These are phyloP conservation scores for Glomus cerebriforme DNA, from an alignment of 192 early-diverging fungal genomes.

Conservation along the genomic window DNA sequence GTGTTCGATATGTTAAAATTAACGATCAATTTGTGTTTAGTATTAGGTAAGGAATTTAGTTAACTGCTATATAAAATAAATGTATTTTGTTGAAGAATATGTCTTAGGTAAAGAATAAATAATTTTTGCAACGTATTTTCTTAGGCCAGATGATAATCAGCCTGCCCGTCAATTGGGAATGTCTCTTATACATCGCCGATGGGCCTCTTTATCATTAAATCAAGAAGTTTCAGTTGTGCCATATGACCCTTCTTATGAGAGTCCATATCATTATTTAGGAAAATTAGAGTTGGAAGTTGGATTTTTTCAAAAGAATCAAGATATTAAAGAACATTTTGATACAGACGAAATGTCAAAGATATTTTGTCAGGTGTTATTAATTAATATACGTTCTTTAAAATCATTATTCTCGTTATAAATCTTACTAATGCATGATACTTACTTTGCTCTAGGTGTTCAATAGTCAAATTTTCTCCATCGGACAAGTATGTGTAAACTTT, in stretches of 20 bases:
- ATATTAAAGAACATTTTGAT: slow-evolving; percentile 64
- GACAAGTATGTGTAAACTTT: slow-evolving; percentile 53
- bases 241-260: slow-evolving; percentile 60
- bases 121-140: neutral
- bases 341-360: slow-evolving; percentile 70
- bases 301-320: slow-evolving; percentile 53
- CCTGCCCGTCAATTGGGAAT: slow-evolving; percentile 54
- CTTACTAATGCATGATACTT: neutral
- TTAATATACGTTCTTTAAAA: neutral
- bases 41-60: slow-evolving; percentile 57
- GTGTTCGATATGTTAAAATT: slow-evolving; percentile 70
- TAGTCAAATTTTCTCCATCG: slow-evolving; percentile 78
- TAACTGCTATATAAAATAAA: neutral
- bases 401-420: neutral
- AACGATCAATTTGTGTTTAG: slow-evolving; percentile 84
- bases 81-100: slow-evolving; percentile 15
- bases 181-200: slow-evolving; percentile 61
- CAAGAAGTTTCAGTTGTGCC: slow-evolving; percentile 64
- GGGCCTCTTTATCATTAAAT: slow-evolving; percentile 63
- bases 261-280: slow-evolving; percentile 44
- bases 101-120: too few relatives aligned
- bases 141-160: slow-evolving; percentile 49
- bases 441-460: slow-evolving; percentile 56
- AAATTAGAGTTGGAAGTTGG: slow-evolving; percentile 60
- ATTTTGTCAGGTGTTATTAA: slow-evolving; percentile 49